Conservation (phyloP, 306 rosid species). For the Astragalus glycyphyllos region DNA sequence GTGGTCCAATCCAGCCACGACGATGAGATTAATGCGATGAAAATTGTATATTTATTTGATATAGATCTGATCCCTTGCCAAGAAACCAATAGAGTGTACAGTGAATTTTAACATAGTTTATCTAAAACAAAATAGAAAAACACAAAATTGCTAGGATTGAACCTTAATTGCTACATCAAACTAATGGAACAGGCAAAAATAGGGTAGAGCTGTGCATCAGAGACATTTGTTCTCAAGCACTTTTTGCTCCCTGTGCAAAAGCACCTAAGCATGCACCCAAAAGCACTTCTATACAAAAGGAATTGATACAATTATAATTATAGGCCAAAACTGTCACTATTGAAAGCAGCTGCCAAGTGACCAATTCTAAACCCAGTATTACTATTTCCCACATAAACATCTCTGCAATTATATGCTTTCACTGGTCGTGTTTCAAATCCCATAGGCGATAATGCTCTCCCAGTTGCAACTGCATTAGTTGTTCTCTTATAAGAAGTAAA, state of each 20-base stretch:
- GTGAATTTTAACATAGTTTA: neutral
- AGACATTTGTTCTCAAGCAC: slow-evolving; percentile 15
- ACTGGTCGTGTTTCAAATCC: slow-evolving; percentile 51
- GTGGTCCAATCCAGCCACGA: too few species aligned
- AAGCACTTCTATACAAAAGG: slow-evolving; percentile 9
- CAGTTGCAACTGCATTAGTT: slow-evolving; percentile 49
- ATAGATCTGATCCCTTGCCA: neutral
- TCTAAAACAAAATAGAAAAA: neutral
- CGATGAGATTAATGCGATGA: neutral
- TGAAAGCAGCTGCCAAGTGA: slow-evolving; percentile 59
- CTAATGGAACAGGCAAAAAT: slow-evolving; percentile 2
- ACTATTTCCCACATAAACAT: slow-evolving; percentile 23
- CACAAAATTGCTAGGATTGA: neutral
- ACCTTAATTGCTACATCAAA: slow-evolving; percentile 8
- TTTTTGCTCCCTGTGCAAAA: neutral
- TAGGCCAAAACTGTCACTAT: slow-evolving; percentile 30
- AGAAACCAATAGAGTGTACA: neutral
- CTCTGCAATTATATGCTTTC: slow-evolving; percentile 54
- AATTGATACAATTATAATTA: slow-evolving; percentile 6
- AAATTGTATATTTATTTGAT: neutral
- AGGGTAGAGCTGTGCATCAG: neutral
- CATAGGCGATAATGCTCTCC: slow-evolving; percentile 1
- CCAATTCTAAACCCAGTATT: slow-evolving; percentile 60
- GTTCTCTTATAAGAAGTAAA: slow-evolving; percentile 73
- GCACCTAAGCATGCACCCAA: neutral